Base-by-base conservation (phyloP, 495 filamentous ascomycete species). In the Penicillium cosmopolitanum region DNA sequence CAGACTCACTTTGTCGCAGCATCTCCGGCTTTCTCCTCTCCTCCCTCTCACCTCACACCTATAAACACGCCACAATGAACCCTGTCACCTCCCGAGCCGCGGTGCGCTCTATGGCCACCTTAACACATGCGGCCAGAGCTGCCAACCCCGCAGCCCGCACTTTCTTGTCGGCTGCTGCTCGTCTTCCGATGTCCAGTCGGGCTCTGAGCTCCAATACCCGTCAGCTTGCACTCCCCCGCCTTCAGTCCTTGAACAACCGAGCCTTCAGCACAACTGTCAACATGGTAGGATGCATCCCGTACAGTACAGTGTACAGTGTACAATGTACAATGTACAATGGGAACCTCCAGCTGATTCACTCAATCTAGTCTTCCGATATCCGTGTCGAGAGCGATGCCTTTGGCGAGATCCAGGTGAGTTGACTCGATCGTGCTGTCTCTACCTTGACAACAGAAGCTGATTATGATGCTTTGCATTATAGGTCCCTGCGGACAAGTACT, bases 301-400 rank as follows among this genome's bases (percentile, higher is more conserved):
- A 43, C 56, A 57, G 9, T 51, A 43, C 56, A 57, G 1, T 42
- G 10, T 23, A 23, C 23, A 23, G 3, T 23, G 23, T 23, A 23
- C 23, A 23, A 23, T 23, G 21, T 21, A 21, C 21, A 21, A 21
- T 3, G 23, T 23, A 23, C 23, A 4, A 3, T 2, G 13, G 13
- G 38, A 42, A 46, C 4, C 8, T 38, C 18, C 42, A n/a, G 55
- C 56, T 63, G 44, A 62, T 64, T 35, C 12, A 13, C 35, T 46
- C n/a, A 13, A n/a, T 33, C 55, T 66, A 81, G 78, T 74, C 77
- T 68, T 69, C 74, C 28, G 72, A 56, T 57, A 52, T 70, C 46
- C 80, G 95, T 81, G 90, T 87, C 66, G 95, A 98, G 80, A 92
- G 83, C 70, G 95, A 98, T 85, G 96, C 96, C 72, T 98, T 98